A percentile compares a stretch with the other conserved stretches of the same genome.
Evolutionary conservation across 2,329 filamentous ascomycete species (phyloP).

Genomic region (Aureobasidium leucospermi): DNA sequence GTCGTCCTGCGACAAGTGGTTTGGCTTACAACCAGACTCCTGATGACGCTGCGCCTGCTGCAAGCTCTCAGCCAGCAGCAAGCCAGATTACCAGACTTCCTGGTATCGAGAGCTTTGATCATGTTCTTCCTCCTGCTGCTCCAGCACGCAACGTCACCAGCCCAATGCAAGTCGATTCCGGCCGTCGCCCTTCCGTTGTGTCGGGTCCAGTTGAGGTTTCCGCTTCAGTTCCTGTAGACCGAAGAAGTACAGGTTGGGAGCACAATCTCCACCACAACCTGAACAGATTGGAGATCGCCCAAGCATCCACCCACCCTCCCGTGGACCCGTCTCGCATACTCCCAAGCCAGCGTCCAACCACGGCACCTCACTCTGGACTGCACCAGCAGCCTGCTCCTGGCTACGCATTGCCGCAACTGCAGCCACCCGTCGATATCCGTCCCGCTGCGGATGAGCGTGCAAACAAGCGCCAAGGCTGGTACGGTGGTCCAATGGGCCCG

Average conservation of each 20-base stretch:
- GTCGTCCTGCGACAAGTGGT: constrained; percentile 61
- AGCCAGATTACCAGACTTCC: constrained; percentile 64
- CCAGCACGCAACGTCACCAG: constrained; percentile 60
- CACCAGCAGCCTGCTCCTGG: constrained; percentile 29
- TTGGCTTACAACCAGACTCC: constrained; percentile 70
- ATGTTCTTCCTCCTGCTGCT: constrained; percentile 54
- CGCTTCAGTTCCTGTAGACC: constrained; percentile 34
- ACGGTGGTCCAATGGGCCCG: constrained; percentile 47
- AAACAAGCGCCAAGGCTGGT: constrained; percentile 64
- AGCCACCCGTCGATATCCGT: background rate
- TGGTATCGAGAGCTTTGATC: constrained; percentile 87
- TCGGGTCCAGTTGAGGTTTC: constrained; percentile 21
- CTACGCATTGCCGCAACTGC: constrained; percentile 30
- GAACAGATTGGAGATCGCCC: constrained; percentile 58
- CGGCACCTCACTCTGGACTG: constrained; percentile 25
- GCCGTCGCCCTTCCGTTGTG: constrained; percentile 33
- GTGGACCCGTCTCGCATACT: background rate
- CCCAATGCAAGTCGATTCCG: constrained; percentile 68
- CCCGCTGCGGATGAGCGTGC: constrained; percentile 35
- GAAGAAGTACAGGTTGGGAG: constrained; percentile 55
- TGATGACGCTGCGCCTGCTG: constrained; percentile 51
- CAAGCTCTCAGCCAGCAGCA: constrained; percentile 47
- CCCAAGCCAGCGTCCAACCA: constrained; percentile 11
- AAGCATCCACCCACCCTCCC: constrained; percentile 28
- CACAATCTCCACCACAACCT: constrained; percentile 59